Base-by-base conservation (phyloP, 768 basidiomycete species). In the Lactarius deliciosus region DNA sequence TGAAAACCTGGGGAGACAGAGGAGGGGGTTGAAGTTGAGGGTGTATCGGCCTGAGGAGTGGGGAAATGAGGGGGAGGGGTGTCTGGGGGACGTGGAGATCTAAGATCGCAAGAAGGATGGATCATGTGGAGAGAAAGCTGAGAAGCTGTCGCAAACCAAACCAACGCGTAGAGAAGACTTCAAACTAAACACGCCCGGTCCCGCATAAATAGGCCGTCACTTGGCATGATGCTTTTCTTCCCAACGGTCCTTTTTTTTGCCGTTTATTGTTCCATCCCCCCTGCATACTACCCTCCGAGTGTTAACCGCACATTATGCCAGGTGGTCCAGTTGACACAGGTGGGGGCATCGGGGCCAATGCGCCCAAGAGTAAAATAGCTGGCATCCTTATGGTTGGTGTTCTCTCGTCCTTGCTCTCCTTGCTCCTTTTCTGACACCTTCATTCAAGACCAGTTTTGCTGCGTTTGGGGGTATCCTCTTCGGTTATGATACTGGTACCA, bases 401-500 rank as follows among this genome's bases (percentile, higher is more conserved):
- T n/a, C 22, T 34, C 41, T 34, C 25, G 30, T 30, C 47, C 22
- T 56, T 56, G 13, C 30, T 50, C 32, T 2, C 43, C 3, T 7
- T 11, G 1, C 41, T 13, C 57, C 45, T 40, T 22, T 43, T 61
- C n/a, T 63, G 22, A 32, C 40, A 16, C n/a, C 38, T 43, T 57
- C 50, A 20, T 18, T 16, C 13, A 38, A 71, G 74, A 53, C 65
- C 18, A 63, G 72, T 61, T 79, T 79, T 57, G 79, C 78, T 34
- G 78, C 78, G 68, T 79, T 79, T 64, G 79, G 77, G 70, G 77
- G 76, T 71, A 75, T 77, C 71, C 71, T 78, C 75, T 75, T 82
- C 74, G 90, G 88, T 63, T 94, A 92, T 75, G 92, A 94, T 77
- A 91, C 92, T 61, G 93, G 93, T 72, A 85, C 85, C 72, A 92